Evolutionary conservation across 2,329 filamentous ascomycete genomes (phyloP).

Genomic region (Colletotrichum ledebouriae): DNA sequence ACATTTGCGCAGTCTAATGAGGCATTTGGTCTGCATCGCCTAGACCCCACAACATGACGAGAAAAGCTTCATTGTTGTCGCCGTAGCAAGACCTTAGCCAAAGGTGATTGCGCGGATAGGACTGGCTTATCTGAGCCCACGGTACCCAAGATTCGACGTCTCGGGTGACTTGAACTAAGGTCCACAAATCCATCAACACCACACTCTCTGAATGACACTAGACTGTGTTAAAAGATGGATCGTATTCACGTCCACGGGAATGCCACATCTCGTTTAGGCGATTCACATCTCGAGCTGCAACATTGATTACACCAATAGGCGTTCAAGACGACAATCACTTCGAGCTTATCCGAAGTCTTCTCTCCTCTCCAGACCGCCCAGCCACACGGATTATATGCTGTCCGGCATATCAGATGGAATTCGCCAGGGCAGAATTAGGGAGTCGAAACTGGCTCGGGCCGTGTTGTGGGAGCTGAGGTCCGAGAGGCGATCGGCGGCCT

Average conservation of each 20-base stretch:
- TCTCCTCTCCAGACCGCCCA: conserved; percentile 14
- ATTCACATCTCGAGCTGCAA: neutral
- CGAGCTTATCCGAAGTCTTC: conserved; percentile 5
- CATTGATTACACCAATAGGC: neutral
- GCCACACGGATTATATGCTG: conserved; percentile 21
- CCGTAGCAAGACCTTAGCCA: neutral
- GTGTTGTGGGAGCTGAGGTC: conserved; percentile 12
- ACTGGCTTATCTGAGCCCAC: neutral
- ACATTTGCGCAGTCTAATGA: neutral
- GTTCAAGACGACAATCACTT: neutral
- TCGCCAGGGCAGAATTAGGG: neutral
- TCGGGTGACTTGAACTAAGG: conserved; percentile 14
- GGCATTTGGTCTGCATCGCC: neutral
- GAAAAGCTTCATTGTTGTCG: neutral
- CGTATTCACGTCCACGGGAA: neutral
- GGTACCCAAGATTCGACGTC: neutral
- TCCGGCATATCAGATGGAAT: conserved; percentile 31
- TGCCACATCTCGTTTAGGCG: no score
- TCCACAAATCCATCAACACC: neutral
- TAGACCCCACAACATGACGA: neutral
- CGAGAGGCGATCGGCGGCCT: conserved; percentile 16
- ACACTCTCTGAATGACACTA: no score
- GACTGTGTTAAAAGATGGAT: neutral
- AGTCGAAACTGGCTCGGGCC: conserved; percentile 32
- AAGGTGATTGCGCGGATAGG: neutral